phyloP scores from a whole-genome alignment of 331 rosid genomes.

The Phaseolus coccineus region DNA sequence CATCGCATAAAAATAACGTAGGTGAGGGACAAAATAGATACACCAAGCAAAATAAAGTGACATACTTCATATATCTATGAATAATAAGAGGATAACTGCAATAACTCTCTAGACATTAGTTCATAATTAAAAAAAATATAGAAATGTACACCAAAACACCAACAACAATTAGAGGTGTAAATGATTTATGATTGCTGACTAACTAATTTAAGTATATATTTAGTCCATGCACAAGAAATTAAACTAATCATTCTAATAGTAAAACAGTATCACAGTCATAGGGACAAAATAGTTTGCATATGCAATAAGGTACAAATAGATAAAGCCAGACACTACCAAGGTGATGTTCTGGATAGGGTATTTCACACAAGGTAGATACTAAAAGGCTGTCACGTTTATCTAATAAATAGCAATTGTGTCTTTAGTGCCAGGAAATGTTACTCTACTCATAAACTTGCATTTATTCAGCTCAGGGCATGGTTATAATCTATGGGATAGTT shows the following conservation, averaged over 20 bases:
- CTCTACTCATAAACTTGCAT: slow-evolving; percentile 14
- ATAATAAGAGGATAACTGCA: neutral
- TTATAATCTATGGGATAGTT: slow-evolving; percentile 14
- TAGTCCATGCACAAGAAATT: too few relatives aligned
- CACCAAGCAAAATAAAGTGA: slow-evolving; percentile 20
- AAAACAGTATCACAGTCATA: slow-evolving; percentile 1
- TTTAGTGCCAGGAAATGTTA: neutral
- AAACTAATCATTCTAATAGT: neutral
- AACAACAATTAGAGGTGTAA: neutral
- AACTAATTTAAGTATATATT: neutral
- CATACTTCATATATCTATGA: neutral
- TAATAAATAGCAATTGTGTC: neutral
- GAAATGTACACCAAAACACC: slow-evolving; percentile 8
- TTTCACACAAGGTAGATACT: slow-evolving; percentile 2
- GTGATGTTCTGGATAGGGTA: neutral
- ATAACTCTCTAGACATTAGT: neutral
- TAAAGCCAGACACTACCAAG: slow-evolving; percentile 28
- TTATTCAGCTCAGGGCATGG: slow-evolving; percentile 7
- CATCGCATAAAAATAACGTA: neutral
- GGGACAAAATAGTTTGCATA: neutral
- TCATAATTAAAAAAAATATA: neutral
- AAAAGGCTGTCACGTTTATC: slow-evolving; percentile 32
- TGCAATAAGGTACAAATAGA: neutral
- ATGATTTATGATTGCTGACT: slow-evolving; percentile 5
- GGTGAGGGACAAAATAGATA: slow-evolving; percentile 6